Conservation (phyloP, 148 eudicot species). For the Chenopodium quinoa region DNA sequence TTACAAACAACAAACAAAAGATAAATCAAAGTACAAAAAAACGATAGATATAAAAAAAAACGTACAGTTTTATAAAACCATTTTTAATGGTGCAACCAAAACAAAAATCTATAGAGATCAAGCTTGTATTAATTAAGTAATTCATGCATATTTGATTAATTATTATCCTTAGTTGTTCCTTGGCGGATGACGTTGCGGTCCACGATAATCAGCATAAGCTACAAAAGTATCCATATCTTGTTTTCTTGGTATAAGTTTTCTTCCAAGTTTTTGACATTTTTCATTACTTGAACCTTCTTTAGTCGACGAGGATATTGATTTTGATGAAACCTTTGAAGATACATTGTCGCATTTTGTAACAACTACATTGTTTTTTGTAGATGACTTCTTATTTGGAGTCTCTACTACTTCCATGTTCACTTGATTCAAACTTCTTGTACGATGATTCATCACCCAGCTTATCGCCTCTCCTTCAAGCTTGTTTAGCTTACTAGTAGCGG, state of each 20-base stretch:
- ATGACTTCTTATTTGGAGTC: not conserved
- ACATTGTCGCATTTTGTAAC: not conserved
- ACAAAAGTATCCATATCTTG: slow-evolving; percentile 29
- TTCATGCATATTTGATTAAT: not conserved
- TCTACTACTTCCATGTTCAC: not conserved
- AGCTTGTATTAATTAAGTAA: not conserved
- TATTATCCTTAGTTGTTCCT: slow-evolving; percentile 17
- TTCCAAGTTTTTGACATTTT: not conserved
- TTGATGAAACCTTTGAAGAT: slow-evolving; percentile 8
- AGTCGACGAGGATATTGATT: not conserved
- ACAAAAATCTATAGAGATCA: not conserved
- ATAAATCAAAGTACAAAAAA: not conserved
- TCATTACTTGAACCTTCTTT: not conserved
- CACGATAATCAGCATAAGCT: slow-evolving; percentile 34
- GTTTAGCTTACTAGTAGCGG: not conserved
- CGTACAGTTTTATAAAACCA: not conserved
- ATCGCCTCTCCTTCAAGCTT: not conserved
- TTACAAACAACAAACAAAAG: not conserved
- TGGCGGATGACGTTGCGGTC: slow-evolving; percentile 27
- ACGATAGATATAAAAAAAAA: not conserved
- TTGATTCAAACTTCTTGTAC: not conserved
- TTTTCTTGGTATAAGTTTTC: slow-evolving; percentile 17
- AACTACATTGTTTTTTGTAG: not conserved
- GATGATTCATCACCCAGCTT: not conserved
- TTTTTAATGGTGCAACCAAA: not conserved